phyloP scores from a whole-genome alignment of 805 yeast genomes.

The Saccharomycopsis fermentans region DNA sequence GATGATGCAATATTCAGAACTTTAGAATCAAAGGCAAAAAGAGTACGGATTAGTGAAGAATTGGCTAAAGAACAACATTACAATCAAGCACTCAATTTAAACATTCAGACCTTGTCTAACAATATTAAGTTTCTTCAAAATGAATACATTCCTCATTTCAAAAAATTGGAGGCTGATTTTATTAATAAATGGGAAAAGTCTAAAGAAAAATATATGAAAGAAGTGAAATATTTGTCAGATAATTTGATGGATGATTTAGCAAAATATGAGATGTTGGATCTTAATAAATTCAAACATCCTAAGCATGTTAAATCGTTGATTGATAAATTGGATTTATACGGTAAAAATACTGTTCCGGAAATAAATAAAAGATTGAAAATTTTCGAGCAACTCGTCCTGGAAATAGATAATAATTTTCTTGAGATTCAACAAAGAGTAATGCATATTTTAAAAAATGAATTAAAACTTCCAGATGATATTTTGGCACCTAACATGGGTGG shows the following conservation, averaged over 20 bases:
- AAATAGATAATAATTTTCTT: neutral
- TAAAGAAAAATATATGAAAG: conserved; percentile 1
- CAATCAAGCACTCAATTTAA: conserved; percentile 9
- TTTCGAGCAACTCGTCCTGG: neutral
- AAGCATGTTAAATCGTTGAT: neutral
- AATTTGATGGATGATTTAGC: neutral
- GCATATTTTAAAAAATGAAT: neutral
- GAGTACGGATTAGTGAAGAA: conserved; percentile 7
- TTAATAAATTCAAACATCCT: neutral
- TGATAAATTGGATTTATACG: neutral
- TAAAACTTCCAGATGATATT: neutral
- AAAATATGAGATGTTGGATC: conserved; percentile 1
- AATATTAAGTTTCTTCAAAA: neutral
- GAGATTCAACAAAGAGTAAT: neutral
- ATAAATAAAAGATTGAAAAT: neutral
- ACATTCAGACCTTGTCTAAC: conserved; percentile 1
- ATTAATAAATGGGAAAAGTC: conserved; percentile 4
- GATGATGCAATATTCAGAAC: conserved; percentile 13
- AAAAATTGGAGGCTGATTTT: neutral
- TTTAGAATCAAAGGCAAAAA: conserved; percentile 15
- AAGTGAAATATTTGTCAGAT: neutral
- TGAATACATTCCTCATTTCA: neutral
- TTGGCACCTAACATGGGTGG: neutral
- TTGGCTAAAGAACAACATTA: conserved; percentile 11
- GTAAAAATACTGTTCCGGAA: neutral